Evolutionary conservation across 306 rosid species (phyloP).

Genomic region (Benincasa hispida): DNA sequence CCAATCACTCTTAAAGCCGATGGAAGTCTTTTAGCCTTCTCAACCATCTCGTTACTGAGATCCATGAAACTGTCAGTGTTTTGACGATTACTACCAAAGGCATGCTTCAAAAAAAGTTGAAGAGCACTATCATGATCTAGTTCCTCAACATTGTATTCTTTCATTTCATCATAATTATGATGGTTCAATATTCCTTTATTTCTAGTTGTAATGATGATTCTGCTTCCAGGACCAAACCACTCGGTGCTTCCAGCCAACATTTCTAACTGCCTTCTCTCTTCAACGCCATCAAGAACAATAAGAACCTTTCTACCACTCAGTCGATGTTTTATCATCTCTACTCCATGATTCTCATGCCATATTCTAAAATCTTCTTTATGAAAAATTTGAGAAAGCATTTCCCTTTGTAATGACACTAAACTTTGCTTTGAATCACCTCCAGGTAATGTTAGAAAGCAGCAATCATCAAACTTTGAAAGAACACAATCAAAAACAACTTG

Average conservation of each 20-base stretch:
- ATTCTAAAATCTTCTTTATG: not conserved
- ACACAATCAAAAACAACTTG: not conserved
- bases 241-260: not conserved
- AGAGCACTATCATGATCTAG: not conserved
- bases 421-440: not conserved
- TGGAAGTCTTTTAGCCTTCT: not conserved
- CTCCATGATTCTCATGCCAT: not conserved
- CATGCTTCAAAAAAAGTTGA: not conserved
- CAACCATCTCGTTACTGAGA: not conserved
- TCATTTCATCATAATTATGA: not conserved
- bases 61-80: not conserved
- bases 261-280: not conserved
- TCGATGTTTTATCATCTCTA: not conserved
- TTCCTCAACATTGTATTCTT: not conserved
- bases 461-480: not conserved
- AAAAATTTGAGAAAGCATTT: not conserved
- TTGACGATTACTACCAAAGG: not conserved
- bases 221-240: not conserved
- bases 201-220: not conserved
- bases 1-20: not conserved
- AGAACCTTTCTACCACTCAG: not conserved
- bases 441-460: conserved; percentile 1
- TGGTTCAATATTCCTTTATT: not conserved
- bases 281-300: not conserved
- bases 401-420: not conserved